Percentiles rank a stretch among this genome's conserved stretches.
Evolutionary conservation across 2,329 filamentous ascomycete genomes (phyloP).

Genomic region (Cladophialophora yegresii): DNA sequence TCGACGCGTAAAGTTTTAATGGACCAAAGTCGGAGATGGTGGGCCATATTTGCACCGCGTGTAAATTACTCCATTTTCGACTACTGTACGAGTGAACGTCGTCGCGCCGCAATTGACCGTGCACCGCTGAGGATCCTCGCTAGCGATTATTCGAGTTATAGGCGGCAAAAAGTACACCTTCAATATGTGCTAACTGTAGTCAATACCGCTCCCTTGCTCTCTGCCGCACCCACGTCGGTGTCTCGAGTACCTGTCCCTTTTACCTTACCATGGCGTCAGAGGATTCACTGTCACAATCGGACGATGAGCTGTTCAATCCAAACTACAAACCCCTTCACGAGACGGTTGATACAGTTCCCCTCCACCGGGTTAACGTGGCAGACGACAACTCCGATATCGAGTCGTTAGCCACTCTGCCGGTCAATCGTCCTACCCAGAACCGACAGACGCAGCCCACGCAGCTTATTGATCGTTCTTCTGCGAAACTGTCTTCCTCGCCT

Average conservation of each 20-base stretch:
- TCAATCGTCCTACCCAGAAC: slow-evolving; percentile 40
- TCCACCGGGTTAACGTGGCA: slow-evolving; percentile 20
- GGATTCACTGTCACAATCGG: slow-evolving; percentile 29
- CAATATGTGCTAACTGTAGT: not conserved
- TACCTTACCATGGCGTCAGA: slow-evolving; percentile 18
- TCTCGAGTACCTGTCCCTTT: not conserved
- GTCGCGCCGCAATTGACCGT: slow-evolving; percentile 1
- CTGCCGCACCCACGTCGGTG: not conserved
- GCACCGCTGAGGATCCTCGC: not conserved
- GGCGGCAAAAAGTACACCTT: not conserved
- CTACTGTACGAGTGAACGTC: not conserved
- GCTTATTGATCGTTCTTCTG: slow-evolving; percentile 50
- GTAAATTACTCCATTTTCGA: not conserved
- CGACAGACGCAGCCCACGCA: slow-evolving; percentile 66
- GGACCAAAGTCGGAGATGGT: not conserved
- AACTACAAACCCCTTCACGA: slow-evolving; percentile 22
- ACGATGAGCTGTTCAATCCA: slow-evolving; percentile 33
- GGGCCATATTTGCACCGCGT: slow-evolving; percentile 1
- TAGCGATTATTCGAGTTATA: not conserved
- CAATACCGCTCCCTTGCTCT: not conserved
- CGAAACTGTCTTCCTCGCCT: slow-evolving; percentile 32
- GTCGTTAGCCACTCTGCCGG: slow-evolving; percentile 54
- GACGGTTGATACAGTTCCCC: slow-evolving; percentile 34
- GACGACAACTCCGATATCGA: slow-evolving; percentile 43
- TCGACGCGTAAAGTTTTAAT: slow-evolving; percentile 5